These are phyloP conservation scores for Flaveria trinervia DNA, from an alignment of 129 eudicot species.

Conservation along the genomic window DNA sequence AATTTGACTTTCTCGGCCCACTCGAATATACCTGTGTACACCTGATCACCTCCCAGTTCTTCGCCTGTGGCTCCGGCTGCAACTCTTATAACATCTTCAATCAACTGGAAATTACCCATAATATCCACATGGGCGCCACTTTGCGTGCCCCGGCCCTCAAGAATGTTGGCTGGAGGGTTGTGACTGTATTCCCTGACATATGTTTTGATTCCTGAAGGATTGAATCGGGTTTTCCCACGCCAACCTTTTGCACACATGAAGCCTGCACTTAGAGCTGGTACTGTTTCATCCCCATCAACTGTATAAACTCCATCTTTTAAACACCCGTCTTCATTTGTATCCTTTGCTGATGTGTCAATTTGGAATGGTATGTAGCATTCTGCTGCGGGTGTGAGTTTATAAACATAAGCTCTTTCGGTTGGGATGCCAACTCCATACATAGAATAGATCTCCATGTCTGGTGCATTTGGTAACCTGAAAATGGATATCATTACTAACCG, in stretches of 20 bases:
- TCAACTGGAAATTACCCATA: slow-evolving; percentile 92
- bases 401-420: slow-evolving; percentile 88
- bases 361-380: slow-evolving; percentile 91
- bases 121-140: slow-evolving; percentile 98
- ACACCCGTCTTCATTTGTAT: slow-evolving; percentile 47
- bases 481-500: background rate
- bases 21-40: slow-evolving; percentile 74
- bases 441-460: slow-evolving; percentile 90
- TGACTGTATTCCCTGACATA: slow-evolving; percentile 81
- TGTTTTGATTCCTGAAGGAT: slow-evolving; percentile 81
- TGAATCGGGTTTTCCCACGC: slow-evolving; percentile 95
- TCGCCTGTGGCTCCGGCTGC: slow-evolving; percentile 93
- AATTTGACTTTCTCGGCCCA: slow-evolving; percentile 83
- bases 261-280: slow-evolving; percentile 88
- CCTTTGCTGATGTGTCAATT: slow-evolving; percentile 77
- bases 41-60: slow-evolving; percentile 89
- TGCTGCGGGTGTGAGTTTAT: slow-evolving; percentile 56
- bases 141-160: slow-evolving; percentile 95
- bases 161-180: slow-evolving; percentile 83
- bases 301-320: slow-evolving; percentile 73
- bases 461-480: slow-evolving; percentile 93
- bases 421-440: slow-evolving; percentile 94
- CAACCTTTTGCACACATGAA: slow-evolving; percentile 97
- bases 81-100: slow-evolving; percentile 82
- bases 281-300: slow-evolving; percentile 91